Conservation (phyloP, 441 rosid species). For the Geranium incanum region DNA sequence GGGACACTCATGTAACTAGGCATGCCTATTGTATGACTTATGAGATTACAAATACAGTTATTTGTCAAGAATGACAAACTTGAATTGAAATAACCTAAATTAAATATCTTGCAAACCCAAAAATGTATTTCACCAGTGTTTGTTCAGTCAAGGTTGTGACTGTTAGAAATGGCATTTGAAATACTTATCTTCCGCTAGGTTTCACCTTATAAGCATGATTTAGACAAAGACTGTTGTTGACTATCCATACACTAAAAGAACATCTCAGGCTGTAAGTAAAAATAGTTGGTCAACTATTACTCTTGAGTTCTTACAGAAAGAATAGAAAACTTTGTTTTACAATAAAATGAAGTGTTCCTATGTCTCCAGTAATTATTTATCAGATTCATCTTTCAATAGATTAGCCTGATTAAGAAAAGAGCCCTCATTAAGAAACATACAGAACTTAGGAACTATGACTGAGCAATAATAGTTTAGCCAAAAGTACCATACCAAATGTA, state of each 20-base stretch:
- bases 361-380: no score
- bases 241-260: neutral
- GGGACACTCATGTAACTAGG: neutral
- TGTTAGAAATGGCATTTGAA: neutral
- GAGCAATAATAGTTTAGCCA: neutral
- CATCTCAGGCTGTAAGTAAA: neutral
- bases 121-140: neutral
- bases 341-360: neutral
- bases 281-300: neutral
- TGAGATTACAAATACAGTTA: neutral
- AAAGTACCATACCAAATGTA: neutral
- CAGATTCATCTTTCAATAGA: no score
- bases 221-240: neutral
- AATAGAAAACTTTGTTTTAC: no score
- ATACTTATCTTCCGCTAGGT: neutral
- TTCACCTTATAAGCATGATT: neutral
- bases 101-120: slow-evolving; percentile 1
- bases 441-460: slow-evolving; percentile 1
- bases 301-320: neutral
- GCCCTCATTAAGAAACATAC: no score
- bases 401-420: no score
- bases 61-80: neutral
- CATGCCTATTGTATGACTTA: neutral
- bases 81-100: neutral
- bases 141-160: neutral